Conservation (phyloP, 345 rosid species). For the Hypericum androsaemum region DNA sequence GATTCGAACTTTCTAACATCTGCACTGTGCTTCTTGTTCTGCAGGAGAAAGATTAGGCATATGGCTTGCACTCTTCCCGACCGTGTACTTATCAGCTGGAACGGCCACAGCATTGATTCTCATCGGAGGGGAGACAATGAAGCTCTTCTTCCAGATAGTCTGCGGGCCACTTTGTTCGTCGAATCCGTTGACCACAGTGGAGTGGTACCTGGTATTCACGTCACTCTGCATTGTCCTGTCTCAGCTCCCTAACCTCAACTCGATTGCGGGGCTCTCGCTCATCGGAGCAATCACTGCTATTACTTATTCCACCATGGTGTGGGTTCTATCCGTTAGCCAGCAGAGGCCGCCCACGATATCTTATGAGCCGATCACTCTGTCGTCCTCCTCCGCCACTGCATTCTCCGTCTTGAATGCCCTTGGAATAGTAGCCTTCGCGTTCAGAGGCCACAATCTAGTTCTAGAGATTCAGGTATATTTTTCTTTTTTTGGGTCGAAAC, state of each 20-base stretch:
- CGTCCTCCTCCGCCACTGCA: conserved; percentile 47
- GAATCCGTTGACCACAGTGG: conserved; percentile 82
- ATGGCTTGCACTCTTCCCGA: conserved; percentile 93
- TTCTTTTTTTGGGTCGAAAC: no score
- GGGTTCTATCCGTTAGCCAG: conserved; percentile 96
- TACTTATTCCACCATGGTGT: conserved; percentile 84
- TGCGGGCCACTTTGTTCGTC: conserved; percentile 85
- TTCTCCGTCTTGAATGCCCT: conserved; percentile 84
- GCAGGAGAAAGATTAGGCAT: conserved; percentile 82
- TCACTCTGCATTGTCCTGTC: conserved; percentile 86
- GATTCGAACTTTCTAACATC: no score
- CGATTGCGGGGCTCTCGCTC: conserved; percentile 88
- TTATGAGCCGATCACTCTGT: conserved; percentile 59
- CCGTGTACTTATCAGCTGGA: conserved; percentile 91
- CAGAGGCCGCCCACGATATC: conserved; percentile 69
- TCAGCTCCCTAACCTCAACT: conserved; percentile 96
- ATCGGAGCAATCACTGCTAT: conserved; percentile 92
- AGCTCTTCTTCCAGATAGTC: conserved; percentile 83
- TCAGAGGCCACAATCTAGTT: conserved; percentile 85
- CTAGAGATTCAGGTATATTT: conserved; percentile 77
- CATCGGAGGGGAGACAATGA: conserved; percentile 93
- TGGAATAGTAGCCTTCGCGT: conserved; percentile 88
- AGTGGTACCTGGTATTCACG: conserved; percentile 95
- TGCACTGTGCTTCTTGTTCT: neutral
- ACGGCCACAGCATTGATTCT: conserved; percentile 89